A percentile compares a stretch with the other conserved stretches of the same genome.
phyloP scores from a whole-genome alignment of 306 rosid genomes.

The Fragaria nilgerrensis region DNA sequence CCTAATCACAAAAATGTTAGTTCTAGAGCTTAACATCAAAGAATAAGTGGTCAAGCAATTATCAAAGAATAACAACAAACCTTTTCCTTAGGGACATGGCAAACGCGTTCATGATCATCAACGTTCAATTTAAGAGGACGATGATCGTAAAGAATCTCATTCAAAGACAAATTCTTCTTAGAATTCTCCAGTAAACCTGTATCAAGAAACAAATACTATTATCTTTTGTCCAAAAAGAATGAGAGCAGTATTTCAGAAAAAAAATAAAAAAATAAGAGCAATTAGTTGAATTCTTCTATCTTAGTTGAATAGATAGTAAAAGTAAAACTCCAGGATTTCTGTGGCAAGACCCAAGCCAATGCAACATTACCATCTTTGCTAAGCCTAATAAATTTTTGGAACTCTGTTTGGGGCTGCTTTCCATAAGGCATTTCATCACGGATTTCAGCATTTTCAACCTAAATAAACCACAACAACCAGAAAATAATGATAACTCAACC shows the following conservation, averaged over 20 bases:
- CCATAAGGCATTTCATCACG: constrained; percentile 50
- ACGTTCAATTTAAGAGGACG: constrained; percentile 49
- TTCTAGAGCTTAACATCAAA: background rate
- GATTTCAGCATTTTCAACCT: constrained; percentile 56
- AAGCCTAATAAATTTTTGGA: constrained; percentile 56
- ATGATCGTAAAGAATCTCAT: constrained; percentile 49
- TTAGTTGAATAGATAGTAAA: background rate
- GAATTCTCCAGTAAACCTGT: constrained; percentile 42
- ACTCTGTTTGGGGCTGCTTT: constrained; percentile 45
- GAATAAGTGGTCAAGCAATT: background rate
- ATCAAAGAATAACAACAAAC: constrained; percentile 21
- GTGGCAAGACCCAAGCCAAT: background rate
- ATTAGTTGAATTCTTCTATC: background rate
- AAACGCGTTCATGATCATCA: constrained; percentile 69
- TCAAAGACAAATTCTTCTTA: background rate
- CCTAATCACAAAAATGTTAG: constrained; percentile 33
- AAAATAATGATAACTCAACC: too few relatives aligned
- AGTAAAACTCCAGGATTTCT: background rate
- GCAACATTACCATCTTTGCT: constrained; percentile 47
- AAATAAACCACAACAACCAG: background rate
- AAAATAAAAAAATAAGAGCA: background rate
- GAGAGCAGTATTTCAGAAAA: background rate
- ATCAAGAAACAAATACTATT: background rate
- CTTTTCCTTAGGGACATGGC: constrained; percentile 63
- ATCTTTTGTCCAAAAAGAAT: background rate